phyloP scores from a whole-genome alignment of 768 basidiomycete species.

The Lepiota venenata region DNA sequence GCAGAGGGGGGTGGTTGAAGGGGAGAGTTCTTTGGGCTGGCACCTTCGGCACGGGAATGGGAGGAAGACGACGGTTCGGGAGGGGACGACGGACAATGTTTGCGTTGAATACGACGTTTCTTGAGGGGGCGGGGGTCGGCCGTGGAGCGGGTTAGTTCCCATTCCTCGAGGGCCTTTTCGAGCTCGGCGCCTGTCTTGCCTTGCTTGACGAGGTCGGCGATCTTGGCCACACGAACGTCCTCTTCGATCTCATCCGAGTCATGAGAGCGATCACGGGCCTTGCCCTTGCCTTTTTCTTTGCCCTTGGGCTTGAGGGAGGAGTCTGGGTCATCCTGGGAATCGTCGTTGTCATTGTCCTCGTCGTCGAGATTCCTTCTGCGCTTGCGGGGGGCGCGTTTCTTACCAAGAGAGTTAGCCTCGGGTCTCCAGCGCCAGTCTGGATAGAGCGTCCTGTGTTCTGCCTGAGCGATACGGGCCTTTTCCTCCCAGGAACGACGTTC shows the following conservation, averaged over 20 bases:
- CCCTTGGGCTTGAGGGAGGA: constrained; percentile 16
- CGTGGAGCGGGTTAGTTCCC: constrained; percentile 35
- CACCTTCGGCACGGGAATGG: constrained; percentile 10
- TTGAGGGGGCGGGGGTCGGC: not conserved
- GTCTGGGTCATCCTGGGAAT: constrained; percentile 16
- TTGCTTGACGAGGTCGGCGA: constrained; percentile 60
- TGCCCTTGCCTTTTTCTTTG: constrained; percentile 16
- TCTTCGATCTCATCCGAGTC: constrained; percentile 21
- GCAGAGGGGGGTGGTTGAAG: not conserved
- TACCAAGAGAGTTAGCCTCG: constrained; percentile 41
- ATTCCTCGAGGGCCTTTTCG: constrained; percentile 60
- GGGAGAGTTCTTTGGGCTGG: constrained; percentile 2
- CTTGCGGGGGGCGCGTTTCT: constrained; percentile 29
- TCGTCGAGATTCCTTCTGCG: constrained; percentile 16
- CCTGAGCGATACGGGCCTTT: constrained; percentile 66
- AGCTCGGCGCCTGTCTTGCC: constrained; percentile 66
- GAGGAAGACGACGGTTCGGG: not conserved
- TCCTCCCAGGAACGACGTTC: constrained; percentile 77
- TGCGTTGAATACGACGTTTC: constrained; percentile 6
- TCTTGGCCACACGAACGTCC: constrained; percentile 60
- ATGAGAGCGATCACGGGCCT: constrained; percentile 17
- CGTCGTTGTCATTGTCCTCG: constrained; percentile 21
- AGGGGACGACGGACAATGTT: constrained; percentile 4
- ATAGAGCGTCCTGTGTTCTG: constrained; percentile 69
- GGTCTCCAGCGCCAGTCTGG: constrained; percentile 84